Evolutionary conservation across 75 land plant genomes (phyloP).

Genomic region (Cunninghamia lanceolata): DNA sequence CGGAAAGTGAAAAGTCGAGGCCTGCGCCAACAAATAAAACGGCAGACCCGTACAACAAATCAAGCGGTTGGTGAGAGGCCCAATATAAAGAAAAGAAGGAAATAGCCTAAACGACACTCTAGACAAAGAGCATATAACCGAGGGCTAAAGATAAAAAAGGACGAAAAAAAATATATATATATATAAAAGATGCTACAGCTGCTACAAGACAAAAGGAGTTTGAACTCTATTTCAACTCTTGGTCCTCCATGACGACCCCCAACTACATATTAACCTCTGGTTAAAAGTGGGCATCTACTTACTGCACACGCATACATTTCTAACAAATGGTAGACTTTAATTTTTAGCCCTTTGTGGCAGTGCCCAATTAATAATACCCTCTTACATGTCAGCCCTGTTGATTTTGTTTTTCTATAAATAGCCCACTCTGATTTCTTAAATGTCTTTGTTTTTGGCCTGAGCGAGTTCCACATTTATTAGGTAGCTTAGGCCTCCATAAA

Average conservation of each 20-base stretch:
- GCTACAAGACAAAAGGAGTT: not conserved
- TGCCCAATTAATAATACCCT: not conserved
- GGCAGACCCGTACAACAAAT: not conserved
- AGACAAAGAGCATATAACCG: not conserved
- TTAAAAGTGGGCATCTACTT: not conserved
- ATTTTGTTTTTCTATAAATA: not conserved
- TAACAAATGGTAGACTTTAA: too few species aligned
- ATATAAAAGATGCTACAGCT: not conserved
- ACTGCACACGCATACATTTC: too few species aligned
- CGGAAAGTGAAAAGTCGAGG: not conserved
- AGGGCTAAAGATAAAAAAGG: not conserved
- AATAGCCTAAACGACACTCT: not conserved
- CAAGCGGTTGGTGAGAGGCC: not conserved
- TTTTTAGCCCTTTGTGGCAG: not conserved
- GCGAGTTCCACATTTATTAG: too few species aligned
- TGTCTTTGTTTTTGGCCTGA: not conserved
- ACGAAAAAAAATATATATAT: not conserved
- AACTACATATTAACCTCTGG: not conserved
- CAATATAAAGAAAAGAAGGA: not conserved
- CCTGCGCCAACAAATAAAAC: not conserved
- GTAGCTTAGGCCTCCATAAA: not conserved
- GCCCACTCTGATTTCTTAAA: not conserved
- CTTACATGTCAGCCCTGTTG: not conserved
- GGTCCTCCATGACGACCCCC: not conserved
- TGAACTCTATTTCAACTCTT: not conserved